Evolutionary conservation across 1,139 yeast species (phyloP), one percentile per base, ranked within the genome.

Genomic region (Yamadazyma trypodendri): DNA sequence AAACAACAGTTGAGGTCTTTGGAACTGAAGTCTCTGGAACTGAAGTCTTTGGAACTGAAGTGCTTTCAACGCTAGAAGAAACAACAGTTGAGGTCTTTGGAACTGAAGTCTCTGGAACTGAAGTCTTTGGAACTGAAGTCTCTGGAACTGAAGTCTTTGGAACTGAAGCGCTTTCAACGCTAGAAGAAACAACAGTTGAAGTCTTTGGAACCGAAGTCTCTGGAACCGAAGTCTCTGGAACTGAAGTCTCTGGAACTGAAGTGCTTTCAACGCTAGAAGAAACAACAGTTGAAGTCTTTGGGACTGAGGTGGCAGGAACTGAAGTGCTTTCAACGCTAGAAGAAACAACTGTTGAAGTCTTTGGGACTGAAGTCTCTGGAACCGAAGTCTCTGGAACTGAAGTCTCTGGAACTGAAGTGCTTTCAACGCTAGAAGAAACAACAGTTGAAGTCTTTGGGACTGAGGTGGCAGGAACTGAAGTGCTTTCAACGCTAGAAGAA

Each of bases 241-340:
- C 41, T 23, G 43, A 40, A 34, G 49, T 32, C 29, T 39, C 28
- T 6, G 18, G 7, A 18, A 22, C 21, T 7, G 35, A 15, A 15
- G 29, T 14, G n/a, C n/a, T n/a, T n/a, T n/a, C n/a, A 22, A 18
- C 21, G 8, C 21, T 18, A 18, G 21, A 6, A 18, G 21, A 18
- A 18, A 8, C 21, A 18, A 18, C 21, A 18, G 21, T 18, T 5
- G 7, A 7, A 14, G 38, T 30, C 3, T 13, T 9, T 24, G n/a
- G 28, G 24, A 28, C 24, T 11, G 25, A 13, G n/a, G 34, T 23
- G 10, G 34, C 23, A 4, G 11, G 13, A 24, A 11, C 28, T 23
- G 34, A 13, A n/a, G n/a, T n/a, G n/a, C n/a, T n/a, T 10, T n/a
- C 11, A 16, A 22, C 5, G 13, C 17, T 20, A 13, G 28, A 28